Conservation (phyloP, 2,329 filamentous ascomycete species). For the Alternaria viburni region DNA sequence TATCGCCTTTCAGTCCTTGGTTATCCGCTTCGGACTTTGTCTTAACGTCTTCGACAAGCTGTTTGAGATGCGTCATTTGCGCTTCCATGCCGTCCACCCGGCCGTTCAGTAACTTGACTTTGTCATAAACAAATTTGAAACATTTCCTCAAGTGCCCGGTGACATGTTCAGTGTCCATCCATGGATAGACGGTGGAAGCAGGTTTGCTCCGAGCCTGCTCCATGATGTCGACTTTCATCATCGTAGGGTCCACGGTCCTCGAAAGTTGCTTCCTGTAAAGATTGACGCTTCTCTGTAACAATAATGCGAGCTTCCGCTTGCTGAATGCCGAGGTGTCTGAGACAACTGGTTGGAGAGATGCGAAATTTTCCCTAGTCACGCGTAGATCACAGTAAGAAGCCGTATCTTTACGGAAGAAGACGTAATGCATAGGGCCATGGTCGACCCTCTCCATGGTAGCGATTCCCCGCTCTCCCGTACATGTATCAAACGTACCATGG, state of each 20-base stretch:
- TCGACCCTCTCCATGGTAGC: no score
- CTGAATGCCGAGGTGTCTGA: neutral
- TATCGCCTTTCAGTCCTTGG: neutral
- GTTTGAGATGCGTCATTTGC: neutral
- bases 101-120: neutral
- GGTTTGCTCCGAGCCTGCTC: neutral
- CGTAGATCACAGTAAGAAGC: neutral
- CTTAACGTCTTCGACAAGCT: neutral
- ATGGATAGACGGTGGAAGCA: neutral
- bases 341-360: neutral
- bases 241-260: neutral
- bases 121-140: neutral
- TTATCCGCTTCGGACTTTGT: neutral
- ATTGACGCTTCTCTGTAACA: neutral
- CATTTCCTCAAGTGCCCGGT: neutral
- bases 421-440: neutral
- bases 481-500: neutral
- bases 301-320: neutral
- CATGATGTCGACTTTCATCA: neutral
- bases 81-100: neutral
- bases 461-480: neutral
- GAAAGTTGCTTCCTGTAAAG: neutral
- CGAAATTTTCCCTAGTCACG: neutral
- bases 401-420: neutral
- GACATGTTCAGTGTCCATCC: neutral